phyloP scores from a whole-genome alignment of 2,329 filamentous ascomycete species.

The Diaporthe caulivora region DNA sequence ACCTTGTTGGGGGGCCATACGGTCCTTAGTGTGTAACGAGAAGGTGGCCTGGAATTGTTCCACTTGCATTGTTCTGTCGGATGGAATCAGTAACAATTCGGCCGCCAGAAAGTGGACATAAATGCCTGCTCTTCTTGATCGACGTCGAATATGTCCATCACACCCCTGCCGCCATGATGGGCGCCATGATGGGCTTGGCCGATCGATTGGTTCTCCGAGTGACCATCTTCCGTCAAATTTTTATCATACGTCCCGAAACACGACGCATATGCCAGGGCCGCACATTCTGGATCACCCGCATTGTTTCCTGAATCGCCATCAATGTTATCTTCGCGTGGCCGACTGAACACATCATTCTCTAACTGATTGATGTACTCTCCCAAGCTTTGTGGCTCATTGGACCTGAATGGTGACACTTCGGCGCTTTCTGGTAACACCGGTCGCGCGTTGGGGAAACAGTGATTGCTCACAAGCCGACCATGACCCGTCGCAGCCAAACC shows the following conservation, averaged over 20 bases:
- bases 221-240: neutral
- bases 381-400: slow-evolving; percentile 8
- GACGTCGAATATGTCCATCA: neutral
- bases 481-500: neutral
- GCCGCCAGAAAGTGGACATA: slow-evolving; percentile 34
- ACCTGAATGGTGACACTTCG: neutral
- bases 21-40: neutral
- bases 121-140: slow-evolving; percentile 37
- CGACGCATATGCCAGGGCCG: neutral
- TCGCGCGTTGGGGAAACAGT: neutral
- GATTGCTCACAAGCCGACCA: neutral
- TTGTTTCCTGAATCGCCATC: neutral
- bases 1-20: neutral
- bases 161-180: neutral
- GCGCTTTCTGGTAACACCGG: neutral
- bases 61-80: neutral
- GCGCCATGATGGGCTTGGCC: neutral
- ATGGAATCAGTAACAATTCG: slow-evolving; percentile 21
- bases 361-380: slow-evolving; percentile 33
- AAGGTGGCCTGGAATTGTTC: neutral
- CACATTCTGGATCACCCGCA: too few species aligned
- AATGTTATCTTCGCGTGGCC: neutral
- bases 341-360: slow-evolving; percentile 14
- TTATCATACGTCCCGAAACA: neutral
- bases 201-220: neutral